Base-by-base conservation (phyloP, 176 grass and related monocot species). In the Phoenix roebelenii region DNA sequence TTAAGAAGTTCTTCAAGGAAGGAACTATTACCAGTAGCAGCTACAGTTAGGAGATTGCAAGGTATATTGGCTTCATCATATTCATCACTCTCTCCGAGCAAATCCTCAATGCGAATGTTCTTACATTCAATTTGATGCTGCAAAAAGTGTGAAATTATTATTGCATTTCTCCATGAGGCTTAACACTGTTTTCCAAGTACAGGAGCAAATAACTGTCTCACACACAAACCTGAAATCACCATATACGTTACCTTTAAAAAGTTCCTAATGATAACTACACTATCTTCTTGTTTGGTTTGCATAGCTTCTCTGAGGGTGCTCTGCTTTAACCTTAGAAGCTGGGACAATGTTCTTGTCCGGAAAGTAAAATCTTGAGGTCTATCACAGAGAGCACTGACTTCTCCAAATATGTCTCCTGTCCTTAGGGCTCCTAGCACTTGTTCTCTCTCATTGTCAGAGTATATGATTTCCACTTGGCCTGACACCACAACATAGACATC, bases 1-100 rank as follows among this genome's bases (percentile, higher is more conserved):
- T 76, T 80, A 5, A 97, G 60, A 15, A 97, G 93, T 63, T 97
- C 88, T 64, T 92, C 83, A 17, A 97, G 85, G 20, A 97, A 88
- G 26, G 22, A 64, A 39, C 76, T 78, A 73, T 97, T 97, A n/a
- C 93, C 87, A 15, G 82, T 85, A 14, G 93, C 79, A 25, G 87
- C 65, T 48, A 83, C 87, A 12, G 79, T 88, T 20, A 97, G 77
- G 4, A 88, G 84, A 63, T 91, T 95, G 75, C 82, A 90, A 22
- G 87, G 82, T 58, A 85, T 73, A 51, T 74, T 83, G 74, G 67
- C 54, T 23, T 72, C 60, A 59, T 70, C 52, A 23, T 62, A 17
- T 66, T 76, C 69, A 5, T 70, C 76, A 56, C 35, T 80, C 29
- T 83, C 93, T 22, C 70, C 81, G 12, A 88, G 17, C 35, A 88